Evolutionary conservation across 2,329 filamentous ascomycete species (phyloP).

Genomic region (Talaromyces sp.): DNA sequence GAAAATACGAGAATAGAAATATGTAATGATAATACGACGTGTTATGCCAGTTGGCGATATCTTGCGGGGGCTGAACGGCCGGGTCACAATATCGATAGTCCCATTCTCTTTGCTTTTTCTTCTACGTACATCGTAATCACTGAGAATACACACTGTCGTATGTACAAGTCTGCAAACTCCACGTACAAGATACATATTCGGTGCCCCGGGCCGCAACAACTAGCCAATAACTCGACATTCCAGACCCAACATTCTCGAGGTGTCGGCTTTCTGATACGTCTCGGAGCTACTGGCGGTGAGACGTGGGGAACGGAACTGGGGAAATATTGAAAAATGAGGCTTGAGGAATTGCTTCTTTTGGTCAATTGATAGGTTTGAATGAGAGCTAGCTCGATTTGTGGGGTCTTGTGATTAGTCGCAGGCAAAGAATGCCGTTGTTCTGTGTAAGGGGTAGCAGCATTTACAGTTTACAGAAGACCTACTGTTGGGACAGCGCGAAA

Average conservation of each 20-base stretch:
- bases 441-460: not conserved
- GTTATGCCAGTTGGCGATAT: not conserved
- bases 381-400: not conserved
- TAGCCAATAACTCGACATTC: not conserved
- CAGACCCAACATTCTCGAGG: not conserved
- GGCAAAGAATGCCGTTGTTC: not conserved
- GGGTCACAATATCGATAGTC: not conserved
- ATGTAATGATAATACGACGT: slow-evolving; percentile 1
- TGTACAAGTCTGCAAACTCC: not conserved
- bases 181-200: not conserved
- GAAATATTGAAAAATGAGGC: not conserved
- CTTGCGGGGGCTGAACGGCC: not conserved
- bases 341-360: not conserved
- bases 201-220: not conserved
- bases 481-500: no score
- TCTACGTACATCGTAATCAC: no score
- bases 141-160: no score
- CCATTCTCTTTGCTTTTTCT: not conserved
- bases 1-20: not conserved
- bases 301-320: not conserved
- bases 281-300: slow-evolving; percentile 6
- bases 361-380: not conserved
- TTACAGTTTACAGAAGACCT: not conserved
- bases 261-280: not conserved
- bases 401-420: not conserved